phyloP scores from a whole-genome alignment of 2,329 filamentous ascomycete species.

The Fusarium redolens region DNA sequence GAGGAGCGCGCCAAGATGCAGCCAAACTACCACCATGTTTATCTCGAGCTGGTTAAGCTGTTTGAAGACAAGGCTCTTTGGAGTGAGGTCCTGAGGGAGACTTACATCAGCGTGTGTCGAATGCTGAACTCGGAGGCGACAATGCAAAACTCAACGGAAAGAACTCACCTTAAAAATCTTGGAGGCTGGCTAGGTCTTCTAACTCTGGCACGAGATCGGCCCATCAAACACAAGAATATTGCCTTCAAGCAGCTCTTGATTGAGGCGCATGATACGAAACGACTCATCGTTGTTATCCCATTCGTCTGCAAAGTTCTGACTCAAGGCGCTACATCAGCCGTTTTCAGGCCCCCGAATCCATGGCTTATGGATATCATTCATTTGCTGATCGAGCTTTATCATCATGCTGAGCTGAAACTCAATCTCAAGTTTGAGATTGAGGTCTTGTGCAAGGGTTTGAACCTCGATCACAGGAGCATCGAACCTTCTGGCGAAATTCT shows the following conservation, averaged over 20 bases:
- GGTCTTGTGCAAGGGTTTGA: constrained; percentile 91
- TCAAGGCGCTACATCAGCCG: constrained; percentile 84
- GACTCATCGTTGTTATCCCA: constrained; percentile 90
- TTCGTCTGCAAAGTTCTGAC: constrained; percentile 97
- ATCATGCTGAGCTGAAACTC: constrained; percentile 91
- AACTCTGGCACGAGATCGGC: constrained; percentile 92
- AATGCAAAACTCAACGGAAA: constrained; percentile 84
- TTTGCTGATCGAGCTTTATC: constrained; percentile 91
- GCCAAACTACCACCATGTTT: constrained; percentile 94
- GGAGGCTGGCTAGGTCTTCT: constrained; percentile 93
- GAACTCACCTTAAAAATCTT: constrained; percentile 91
- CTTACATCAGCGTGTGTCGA: constrained; percentile 85
- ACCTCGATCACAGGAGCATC: constrained; percentile 91
- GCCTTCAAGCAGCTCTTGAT: constrained; percentile 96
- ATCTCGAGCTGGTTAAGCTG: constrained; percentile 86
- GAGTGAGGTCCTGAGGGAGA: constrained; percentile 92
- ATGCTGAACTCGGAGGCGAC: constrained; percentile 93
- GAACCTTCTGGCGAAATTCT: constrained; percentile 89
- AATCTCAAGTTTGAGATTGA: constrained; percentile 99
- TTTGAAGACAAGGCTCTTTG: constrained; percentile 84
- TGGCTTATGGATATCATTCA: constrained; percentile 98
- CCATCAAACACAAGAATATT: constrained; percentile 95
- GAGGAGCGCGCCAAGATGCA: constrained; percentile 97
- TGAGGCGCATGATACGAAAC: constrained; percentile 92
- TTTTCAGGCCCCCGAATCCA: constrained; percentile 95